phyloP scores from a whole-genome alignment of 1,284 basidiomycete species.

The Ceratobasidium papillatum region DNA sequence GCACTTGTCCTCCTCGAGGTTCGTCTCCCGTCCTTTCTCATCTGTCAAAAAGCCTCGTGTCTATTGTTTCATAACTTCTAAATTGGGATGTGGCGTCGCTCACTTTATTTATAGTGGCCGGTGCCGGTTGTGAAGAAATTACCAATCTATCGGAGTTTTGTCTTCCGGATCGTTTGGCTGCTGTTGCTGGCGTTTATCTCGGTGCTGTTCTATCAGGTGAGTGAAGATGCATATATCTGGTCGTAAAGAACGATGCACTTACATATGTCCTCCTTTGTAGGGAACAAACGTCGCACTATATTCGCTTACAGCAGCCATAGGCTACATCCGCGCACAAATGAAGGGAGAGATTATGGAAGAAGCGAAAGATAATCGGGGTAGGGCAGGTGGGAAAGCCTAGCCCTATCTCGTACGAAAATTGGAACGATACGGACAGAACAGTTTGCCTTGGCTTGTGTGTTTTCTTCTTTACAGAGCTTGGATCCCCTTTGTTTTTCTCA shows the following conservation, averaged over 20 bases:
- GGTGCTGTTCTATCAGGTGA: slow-evolving; percentile 80
- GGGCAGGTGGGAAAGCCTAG: slow-evolving; percentile 54
- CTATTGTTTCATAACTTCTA: slow-evolving; percentile 14
- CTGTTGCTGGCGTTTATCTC: slow-evolving; percentile 70
- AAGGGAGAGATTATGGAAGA: slow-evolving; percentile 72
- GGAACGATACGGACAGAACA: slow-evolving; percentile 7
- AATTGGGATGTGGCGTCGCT: slow-evolving; percentile 22
- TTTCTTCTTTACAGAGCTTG: neutral
- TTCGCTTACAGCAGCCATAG: slow-evolving; percentile 70
- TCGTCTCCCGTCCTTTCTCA: slow-evolving; percentile 42
- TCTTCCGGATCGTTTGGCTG: slow-evolving; percentile 69
- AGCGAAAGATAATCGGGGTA: slow-evolving; percentile 66
- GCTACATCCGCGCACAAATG: slow-evolving; percentile 69
- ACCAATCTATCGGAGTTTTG: slow-evolving; percentile 69
- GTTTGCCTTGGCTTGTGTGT: slow-evolving; percentile 26
- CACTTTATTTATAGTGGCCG: slow-evolving; percentile 55
- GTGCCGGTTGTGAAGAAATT: slow-evolving; percentile 64
- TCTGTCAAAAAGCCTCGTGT: slow-evolving; percentile 43
- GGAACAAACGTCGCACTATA: slow-evolving; percentile 79
- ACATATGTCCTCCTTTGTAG: slow-evolving; percentile 52
- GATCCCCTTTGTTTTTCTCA: neutral
- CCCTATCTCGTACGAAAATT: slow-evolving; percentile 9
- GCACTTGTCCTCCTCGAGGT: slow-evolving; percentile 68
- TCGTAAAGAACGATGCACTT: neutral
- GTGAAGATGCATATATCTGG: slow-evolving; percentile 44